Evolutionary conservation across 495 filamentous ascomycete species (phyloP).

Genomic region (Talaromyces ruber): DNA sequence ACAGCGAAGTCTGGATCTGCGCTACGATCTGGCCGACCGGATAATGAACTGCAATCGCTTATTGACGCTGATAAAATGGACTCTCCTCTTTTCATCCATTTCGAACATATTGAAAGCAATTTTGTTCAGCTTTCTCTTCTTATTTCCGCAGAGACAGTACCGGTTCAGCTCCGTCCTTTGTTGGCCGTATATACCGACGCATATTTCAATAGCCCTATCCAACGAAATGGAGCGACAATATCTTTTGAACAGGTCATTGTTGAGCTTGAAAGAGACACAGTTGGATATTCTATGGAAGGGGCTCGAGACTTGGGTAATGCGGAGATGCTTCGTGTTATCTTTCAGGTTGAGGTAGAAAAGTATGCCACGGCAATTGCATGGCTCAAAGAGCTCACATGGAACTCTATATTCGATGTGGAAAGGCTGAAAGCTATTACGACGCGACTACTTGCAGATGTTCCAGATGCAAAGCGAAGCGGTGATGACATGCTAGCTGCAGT

Average conservation of each 20-base stretch:
- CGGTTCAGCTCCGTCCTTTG: conserved; percentile 68
- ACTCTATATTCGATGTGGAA: conserved; percentile 75
- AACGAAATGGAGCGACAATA: conserved; percentile 65
- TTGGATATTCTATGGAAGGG: conserved; percentile 64
- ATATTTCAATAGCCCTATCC: conserved; percentile 87
- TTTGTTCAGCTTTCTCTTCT: conserved; percentile 79
- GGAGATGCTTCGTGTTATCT: conserved; percentile 70
- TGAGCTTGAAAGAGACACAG: conserved; percentile 82
- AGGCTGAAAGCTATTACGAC: conserved; percentile 77
- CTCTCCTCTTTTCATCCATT: conserved; percentile 86
- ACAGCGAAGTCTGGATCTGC: conserved; percentile 83
- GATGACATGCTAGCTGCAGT: conserved; percentile 61
- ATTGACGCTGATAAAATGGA: conserved; percentile 61
- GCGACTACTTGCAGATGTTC: conserved; percentile 85
- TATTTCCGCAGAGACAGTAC: conserved; percentile 65
- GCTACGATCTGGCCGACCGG: conserved; percentile 51
- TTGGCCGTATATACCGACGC: conserved; percentile 77
- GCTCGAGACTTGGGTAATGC: conserved; percentile 61
- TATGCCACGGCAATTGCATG: conserved; percentile 76
- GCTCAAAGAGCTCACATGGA: conserved; percentile 78
- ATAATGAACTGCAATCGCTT: conserved; percentile 65
- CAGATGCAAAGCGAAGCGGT: conserved; percentile 84
- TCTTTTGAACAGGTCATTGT: conserved; percentile 89
- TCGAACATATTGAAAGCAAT: conserved; percentile 81
- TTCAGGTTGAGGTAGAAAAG: conserved; percentile 82